Evolutionary conservation across 2,329 filamentous ascomycete species (phyloP).

Genomic region (Hypoxylon rubiginosum): DNA sequence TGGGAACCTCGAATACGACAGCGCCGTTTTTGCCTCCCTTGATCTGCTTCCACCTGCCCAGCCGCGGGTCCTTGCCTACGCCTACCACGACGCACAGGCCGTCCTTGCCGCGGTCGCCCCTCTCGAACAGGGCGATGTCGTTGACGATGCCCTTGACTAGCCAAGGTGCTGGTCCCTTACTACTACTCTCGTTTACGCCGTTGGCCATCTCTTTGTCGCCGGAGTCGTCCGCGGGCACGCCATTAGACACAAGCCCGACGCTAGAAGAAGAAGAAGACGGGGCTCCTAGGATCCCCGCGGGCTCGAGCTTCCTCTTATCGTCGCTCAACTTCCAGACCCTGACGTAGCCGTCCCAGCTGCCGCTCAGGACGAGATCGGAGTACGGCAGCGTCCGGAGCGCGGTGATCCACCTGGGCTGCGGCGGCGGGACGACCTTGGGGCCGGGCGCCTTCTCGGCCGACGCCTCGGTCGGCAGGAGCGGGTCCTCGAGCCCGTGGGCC

Average conservation of each 20-base stretch:
- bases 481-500: constrained; percentile 87
- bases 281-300: constrained; percentile 75
- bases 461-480: constrained; percentile 74
- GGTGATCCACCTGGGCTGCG: constrained; percentile 89
- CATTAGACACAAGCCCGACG: constrained; percentile 42
- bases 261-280: constrained; percentile 36
- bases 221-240: constrained; percentile 44
- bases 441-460: constrained; percentile 79
- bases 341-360: constrained; percentile 93
- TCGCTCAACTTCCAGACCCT: constrained; percentile 87
- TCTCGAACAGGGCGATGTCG: constrained; percentile 87
- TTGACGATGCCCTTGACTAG: constrained; percentile 84
- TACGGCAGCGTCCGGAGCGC: constrained; percentile 88
- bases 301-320: constrained; percentile 84
- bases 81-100: constrained; percentile 89
- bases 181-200: constrained; percentile 35
- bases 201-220: constrained; percentile 46
- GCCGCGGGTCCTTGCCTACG: constrained; percentile 85
- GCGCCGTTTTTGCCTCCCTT: constrained; percentile 81
- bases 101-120: constrained; percentile 80
- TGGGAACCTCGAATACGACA: constrained; percentile 87
- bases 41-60: constrained; percentile 83
- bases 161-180: constrained; percentile 26
- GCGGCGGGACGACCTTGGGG: constrained; percentile 69
- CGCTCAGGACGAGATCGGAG: constrained; percentile 89